Percentiles rank a stretch among this genome's conserved stretches.
phyloP scores from a whole-genome alignment of 768 basidiomycete species.

The Suillus paluster region DNA sequence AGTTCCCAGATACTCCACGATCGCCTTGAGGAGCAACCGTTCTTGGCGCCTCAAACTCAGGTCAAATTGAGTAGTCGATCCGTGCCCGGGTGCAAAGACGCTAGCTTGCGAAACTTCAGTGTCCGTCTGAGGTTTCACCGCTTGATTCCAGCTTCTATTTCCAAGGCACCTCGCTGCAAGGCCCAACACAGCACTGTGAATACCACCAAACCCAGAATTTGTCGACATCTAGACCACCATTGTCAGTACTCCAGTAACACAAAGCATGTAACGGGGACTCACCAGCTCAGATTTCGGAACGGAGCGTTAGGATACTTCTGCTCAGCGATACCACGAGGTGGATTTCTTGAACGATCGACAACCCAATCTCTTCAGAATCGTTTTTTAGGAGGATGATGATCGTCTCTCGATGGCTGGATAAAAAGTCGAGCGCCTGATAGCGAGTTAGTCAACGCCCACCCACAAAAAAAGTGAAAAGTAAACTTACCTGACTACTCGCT shows the following conservation, averaged over 20 bases:
- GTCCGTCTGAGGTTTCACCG: constrained; percentile 67
- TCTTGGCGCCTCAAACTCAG: constrained; percentile 58
- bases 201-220: constrained; percentile 80
- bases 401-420: constrained; percentile 83
- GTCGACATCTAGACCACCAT: constrained; percentile 49
- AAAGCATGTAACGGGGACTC: constrained; percentile 28
- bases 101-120: constrained; percentile 61
- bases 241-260: neutral
- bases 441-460: constrained; percentile 6
- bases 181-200: constrained; percentile 79
- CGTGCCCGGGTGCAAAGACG: constrained; percentile 57
- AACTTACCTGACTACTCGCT: constrained; percentile 67
- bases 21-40: constrained; percentile 58
- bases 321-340: constrained; percentile 79
- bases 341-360: constrained; percentile 76
- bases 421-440: constrained; percentile 74
- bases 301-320: constrained; percentile 64
- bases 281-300: constrained; percentile 83
- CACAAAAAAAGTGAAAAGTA: neutral
- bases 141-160: constrained; percentile 57
- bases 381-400: constrained; percentile 83
- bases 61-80: constrained; percentile 61
- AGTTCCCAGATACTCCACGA: constrained; percentile 70
- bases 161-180: constrained; percentile 76
- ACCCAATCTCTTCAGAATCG: constrained; percentile 60